Evolutionary conservation across 768 basidiomycete species (phyloP).

Genomic region (Russula compacta): DNA sequence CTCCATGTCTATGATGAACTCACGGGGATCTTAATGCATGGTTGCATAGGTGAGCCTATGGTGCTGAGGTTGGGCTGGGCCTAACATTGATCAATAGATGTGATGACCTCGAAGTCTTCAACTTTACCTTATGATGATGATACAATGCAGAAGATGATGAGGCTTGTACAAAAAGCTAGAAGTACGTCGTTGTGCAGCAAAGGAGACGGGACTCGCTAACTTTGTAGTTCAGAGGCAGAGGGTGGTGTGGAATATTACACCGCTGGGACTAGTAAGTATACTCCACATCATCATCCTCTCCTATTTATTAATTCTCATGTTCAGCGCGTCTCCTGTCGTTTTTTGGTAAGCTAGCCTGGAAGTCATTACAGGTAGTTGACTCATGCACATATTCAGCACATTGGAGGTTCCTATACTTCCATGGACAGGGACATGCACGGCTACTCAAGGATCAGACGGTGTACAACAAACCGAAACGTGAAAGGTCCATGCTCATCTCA

Average conservation of each 20-base stretch:
- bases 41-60: conserved; percentile 31
- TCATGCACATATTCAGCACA: not conserved
- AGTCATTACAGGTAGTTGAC: not conserved
- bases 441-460: not conserved
- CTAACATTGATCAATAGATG: not conserved
- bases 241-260: not conserved
- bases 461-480: not conserved
- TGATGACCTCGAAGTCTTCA: conserved; percentile 1
- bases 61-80: no score
- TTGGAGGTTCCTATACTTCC: conserved; percentile 13
- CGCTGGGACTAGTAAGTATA: not conserved
- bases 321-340: conserved; percentile 2
- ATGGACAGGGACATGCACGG: conserved; percentile 4
- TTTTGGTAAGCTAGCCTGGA: not conserved
- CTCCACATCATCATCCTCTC: not conserved
- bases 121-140: not conserved
- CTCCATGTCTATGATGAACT: conserved; percentile 24
- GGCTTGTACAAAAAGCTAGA: not conserved
- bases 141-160: not conserved
- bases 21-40: conserved; percentile 30
- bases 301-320: not conserved
- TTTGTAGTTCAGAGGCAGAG: not conserved
- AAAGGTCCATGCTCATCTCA: not conserved
- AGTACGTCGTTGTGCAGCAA: not conserved
- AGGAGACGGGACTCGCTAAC: not conserved